phyloP scores from a whole-genome alignment of 306 rosid species.

The Comarum palustre region DNA sequence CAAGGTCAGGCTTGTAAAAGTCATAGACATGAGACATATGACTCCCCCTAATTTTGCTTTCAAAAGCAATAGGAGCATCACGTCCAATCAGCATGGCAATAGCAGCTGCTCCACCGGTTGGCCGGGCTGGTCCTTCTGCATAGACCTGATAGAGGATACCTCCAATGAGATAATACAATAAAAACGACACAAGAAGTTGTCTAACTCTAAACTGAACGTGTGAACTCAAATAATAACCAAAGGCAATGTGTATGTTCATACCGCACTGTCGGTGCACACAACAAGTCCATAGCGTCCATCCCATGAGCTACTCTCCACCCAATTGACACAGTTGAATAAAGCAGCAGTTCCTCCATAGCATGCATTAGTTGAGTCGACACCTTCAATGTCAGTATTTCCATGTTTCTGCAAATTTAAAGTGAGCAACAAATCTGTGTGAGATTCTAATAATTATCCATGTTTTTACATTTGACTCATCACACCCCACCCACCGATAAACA shows the following conservation, averaged over 20 bases:
- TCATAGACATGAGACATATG: conserved; percentile 93
- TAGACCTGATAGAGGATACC: conserved; percentile 65
- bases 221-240: conserved; percentile 9
- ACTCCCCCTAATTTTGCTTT: conserved; percentile 92
- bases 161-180: conserved; percentile 17
- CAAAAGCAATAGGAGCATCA: conserved; percentile 89
- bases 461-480: not conserved
- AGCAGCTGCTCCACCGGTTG: conserved; percentile 99
- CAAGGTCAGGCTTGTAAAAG: conserved; percentile 96
- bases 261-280: conserved; percentile 97
- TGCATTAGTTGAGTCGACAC: conserved; percentile 93
- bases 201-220: not conserved
- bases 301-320: conserved; percentile 99
- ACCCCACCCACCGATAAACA: not conserved
- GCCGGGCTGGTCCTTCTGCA: conserved; percentile 99
- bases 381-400: conserved; percentile 92
- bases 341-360: conserved; percentile 99
- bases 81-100: conserved; percentile 92
- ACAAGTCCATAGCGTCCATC: conserved; percentile 99
- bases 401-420: conserved; percentile 52
- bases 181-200: not conserved
- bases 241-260: conserved; percentile 34
- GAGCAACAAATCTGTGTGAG: conserved; percentile 19
- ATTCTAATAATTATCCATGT: not conserved
- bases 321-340: conserved; percentile 89